A percentile compares a stretch with the other conserved stretches of the same genome.
phyloP scores from a whole-genome alignment of 139 green algal species.

The Helicosporidium sp. region DNA sequence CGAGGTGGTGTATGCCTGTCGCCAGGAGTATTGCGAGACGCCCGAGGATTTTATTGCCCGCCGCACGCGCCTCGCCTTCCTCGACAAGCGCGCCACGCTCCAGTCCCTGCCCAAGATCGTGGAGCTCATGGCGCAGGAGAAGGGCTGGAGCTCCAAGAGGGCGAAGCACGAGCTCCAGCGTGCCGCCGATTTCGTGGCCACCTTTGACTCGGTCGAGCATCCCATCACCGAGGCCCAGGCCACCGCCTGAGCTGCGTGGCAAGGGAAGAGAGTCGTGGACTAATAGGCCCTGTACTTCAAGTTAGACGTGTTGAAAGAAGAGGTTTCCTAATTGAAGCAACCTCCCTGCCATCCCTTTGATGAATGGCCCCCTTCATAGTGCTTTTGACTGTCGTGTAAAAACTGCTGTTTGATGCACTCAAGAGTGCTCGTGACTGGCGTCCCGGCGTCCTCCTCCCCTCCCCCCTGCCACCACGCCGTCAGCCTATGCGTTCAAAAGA shows the following conservation, averaged over 20 bases:
- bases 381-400: too few relatives aligned
- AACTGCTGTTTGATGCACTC: too few relatives aligned
- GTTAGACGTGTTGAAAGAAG: too few relatives aligned
- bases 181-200: slow-evolving; percentile 34
- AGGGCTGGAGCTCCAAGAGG: slow-evolving; percentile 33
- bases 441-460: too few relatives aligned
- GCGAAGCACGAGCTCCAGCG: slow-evolving; percentile 23
- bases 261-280: neutral
- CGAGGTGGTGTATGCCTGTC: slow-evolving; percentile 58
- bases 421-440: too few relatives aligned
- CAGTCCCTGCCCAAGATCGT: slow-evolving; percentile 50
- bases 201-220: slow-evolving; percentile 27
- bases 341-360: too few relatives aligned
- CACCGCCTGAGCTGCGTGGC: neutral
- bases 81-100: slow-evolving; percentile 57
- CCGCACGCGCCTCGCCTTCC: slow-evolving; percentile 78
- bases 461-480: too few relatives aligned
- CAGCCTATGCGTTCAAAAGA: too few relatives aligned
- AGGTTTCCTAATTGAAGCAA: too few relatives aligned
- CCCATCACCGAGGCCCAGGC: neutral
- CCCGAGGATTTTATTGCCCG: slow-evolving; percentile 80
- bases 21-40: slow-evolving; percentile 72
- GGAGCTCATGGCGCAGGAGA: slow-evolving; percentile 48
- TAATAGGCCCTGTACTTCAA: too few relatives aligned
- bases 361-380: too few relatives aligned